Conservation (phyloP, 192 early-diverging fungal genomes). For the Chytriomyces hyalinus region DNA sequence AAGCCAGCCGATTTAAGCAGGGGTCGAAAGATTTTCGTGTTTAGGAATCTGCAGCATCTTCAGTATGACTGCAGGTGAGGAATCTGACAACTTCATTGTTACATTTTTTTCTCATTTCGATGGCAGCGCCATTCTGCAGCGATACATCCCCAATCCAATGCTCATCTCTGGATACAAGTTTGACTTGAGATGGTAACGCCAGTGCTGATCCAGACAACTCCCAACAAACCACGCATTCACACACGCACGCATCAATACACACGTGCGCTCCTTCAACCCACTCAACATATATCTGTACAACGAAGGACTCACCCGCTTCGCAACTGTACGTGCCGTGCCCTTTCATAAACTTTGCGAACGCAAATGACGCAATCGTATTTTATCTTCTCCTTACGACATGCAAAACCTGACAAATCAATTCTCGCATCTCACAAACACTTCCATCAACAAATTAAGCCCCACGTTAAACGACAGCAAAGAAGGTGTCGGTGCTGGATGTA, state of each 20-base stretch:
- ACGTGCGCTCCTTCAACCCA: conserved; percentile 47
- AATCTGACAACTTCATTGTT: neutral
- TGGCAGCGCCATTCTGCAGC: conserved; percentile 50
- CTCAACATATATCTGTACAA: conserved; percentile 52
- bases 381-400: conserved; percentile 27
- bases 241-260: neutral
- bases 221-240: neutral
- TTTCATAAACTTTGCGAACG: too few species aligned
- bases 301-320: conserved; percentile 54
- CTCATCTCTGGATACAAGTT: conserved; percentile 60
- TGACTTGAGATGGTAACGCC: conserved; percentile 53
- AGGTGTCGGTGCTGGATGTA: conserved; percentile 51
- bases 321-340: conserved; percentile 47
- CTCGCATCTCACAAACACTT: conserved; percentile 61
- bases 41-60: conserved; percentile 48
- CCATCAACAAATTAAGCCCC: conserved; percentile 57
- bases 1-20: conserved; percentile 57
- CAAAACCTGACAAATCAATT: conserved; percentile 39
- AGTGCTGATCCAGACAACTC: neutral
- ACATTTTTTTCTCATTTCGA: neutral
- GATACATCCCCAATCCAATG: conserved; percentile 51
- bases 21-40: conserved; percentile 55
- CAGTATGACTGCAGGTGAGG: conserved; percentile 55
- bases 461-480: conserved; percentile 43
- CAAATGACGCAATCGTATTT: neutral